A percentile compares a stretch with the other conserved stretches of the same genome.
Evolutionary conservation across 441 rosid species (phyloP).

Genomic region (Euphorbia corollata): DNA sequence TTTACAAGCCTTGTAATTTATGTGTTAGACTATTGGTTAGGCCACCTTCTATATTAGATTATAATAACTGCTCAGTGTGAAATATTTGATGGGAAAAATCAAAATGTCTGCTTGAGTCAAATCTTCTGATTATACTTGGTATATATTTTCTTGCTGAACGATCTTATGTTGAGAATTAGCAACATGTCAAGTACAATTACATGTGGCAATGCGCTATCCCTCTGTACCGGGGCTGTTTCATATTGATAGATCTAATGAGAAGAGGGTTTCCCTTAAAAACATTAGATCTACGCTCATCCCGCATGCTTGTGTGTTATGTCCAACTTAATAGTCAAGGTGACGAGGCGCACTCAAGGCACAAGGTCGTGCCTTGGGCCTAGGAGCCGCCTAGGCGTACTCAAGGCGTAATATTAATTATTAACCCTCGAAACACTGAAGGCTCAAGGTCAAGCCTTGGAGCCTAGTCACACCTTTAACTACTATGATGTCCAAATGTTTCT

Average conservation of each 20-base stretch:
- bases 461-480: too few relatives aligned
- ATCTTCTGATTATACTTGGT: background rate
- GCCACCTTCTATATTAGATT: background rate
- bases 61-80: background rate
- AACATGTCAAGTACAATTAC: background rate
- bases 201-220: background rate
- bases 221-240: background rate
- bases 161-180: background rate
- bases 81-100: background rate
- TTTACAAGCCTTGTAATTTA: background rate
- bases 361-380: too few relatives aligned
- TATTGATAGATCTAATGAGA: background rate
- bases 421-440: too few relatives aligned
- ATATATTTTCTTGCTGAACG: background rate
- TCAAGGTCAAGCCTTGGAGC: too few relatives aligned
- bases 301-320: background rate
- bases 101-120: background rate
- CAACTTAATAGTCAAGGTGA: too few relatives aligned
- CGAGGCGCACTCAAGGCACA: too few relatives aligned
- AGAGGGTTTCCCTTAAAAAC: background rate
- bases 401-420: too few relatives aligned
- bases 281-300: background rate
- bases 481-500: background rate
- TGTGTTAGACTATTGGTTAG: background rate
- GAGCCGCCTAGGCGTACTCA: too few relatives aligned